phyloP scores from a whole-genome alignment of 768 basidiomycete species.

The Termitomyces sp. region DNA sequence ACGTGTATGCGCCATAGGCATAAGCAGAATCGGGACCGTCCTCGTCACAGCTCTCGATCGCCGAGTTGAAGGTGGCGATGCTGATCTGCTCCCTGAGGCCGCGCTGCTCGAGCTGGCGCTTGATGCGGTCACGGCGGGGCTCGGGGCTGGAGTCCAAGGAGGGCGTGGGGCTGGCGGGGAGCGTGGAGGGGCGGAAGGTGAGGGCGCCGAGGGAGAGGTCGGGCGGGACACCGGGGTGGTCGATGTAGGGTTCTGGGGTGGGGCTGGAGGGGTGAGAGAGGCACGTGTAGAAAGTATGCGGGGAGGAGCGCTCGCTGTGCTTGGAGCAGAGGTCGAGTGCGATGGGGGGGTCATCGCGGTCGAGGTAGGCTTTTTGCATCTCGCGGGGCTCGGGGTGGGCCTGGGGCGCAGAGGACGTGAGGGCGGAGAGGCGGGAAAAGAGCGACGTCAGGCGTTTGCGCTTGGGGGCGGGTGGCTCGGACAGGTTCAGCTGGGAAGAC shows the following conservation, averaged over 20 bases:
- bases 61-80: not conserved
- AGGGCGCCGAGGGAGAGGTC: not conserved
- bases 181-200: not conserved
- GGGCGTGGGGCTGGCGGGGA: not conserved
- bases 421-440: constrained; percentile 4
- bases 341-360: constrained; percentile 5
- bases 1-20: not conserved
- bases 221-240: not conserved
- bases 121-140: not conserved
- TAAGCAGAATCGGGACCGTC: not conserved
- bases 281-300: not conserved
- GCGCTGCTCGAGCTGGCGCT: not conserved
- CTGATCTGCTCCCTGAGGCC: not conserved
- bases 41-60: no score
- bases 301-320: not conserved
- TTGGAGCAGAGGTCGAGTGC: not conserved
- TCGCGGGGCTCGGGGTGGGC: not conserved
- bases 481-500: not conserved
- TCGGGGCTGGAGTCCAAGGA: not conserved
- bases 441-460: constrained; percentile 11
- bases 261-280: not conserved
- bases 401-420: not conserved
- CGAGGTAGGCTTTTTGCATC: constrained; percentile 10
- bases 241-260: not conserved
- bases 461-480: not conserved